Evolutionary conservation across 2,329 filamentous ascomycete species (phyloP).

Genomic region (Ophiostoma fasciatum): DNA sequence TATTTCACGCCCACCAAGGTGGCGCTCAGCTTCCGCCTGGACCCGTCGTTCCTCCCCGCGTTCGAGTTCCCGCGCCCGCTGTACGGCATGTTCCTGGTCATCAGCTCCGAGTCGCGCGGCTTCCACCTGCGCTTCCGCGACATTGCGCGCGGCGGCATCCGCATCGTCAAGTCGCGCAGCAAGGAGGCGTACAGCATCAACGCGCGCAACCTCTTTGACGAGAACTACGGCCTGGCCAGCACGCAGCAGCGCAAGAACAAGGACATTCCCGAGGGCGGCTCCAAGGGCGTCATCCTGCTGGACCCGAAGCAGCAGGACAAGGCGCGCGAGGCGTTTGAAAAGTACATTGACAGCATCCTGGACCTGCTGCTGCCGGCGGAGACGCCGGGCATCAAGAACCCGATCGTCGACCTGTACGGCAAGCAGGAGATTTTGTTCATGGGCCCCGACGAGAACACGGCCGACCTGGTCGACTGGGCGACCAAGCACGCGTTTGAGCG

Average conservation of each 20-base stretch:
- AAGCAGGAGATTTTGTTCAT: constrained; percentile 97
- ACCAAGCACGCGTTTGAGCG: constrained; percentile 80
- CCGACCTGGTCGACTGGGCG: constrained; percentile 96
- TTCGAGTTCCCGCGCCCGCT: constrained; percentile 88
- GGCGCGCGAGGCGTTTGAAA: constrained; percentile 85
- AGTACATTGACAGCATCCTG: constrained; percentile 98
- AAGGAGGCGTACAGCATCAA: constrained; percentile 95
- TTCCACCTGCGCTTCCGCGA: constrained; percentile 97
- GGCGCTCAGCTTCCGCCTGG: constrained; percentile 86
- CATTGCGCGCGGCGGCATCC: constrained; percentile 90
- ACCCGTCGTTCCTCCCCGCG: constrained; percentile 75
- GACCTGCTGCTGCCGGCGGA: constrained; percentile 80
- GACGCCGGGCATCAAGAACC: constrained; percentile 97
- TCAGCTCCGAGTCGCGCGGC: constrained; percentile 88
- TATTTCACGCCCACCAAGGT: constrained; percentile 97
- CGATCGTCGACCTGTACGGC: constrained; percentile 86
- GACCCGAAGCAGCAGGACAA: constrained; percentile 92
- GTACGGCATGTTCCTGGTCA: constrained; percentile 97
- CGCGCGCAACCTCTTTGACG: constrained; percentile 88
- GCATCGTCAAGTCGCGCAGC: constrained; percentile 95
- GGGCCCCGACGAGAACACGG: constrained; percentile 98
- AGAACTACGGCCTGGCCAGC: constrained; percentile 96
- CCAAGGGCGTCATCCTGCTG: constrained; percentile 92
- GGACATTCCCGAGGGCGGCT: constrained; percentile 95
- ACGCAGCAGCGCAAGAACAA: constrained; percentile 99